Conservation (phyloP, 129 eudicot species). For the Scalesia atractyloides region DNA sequence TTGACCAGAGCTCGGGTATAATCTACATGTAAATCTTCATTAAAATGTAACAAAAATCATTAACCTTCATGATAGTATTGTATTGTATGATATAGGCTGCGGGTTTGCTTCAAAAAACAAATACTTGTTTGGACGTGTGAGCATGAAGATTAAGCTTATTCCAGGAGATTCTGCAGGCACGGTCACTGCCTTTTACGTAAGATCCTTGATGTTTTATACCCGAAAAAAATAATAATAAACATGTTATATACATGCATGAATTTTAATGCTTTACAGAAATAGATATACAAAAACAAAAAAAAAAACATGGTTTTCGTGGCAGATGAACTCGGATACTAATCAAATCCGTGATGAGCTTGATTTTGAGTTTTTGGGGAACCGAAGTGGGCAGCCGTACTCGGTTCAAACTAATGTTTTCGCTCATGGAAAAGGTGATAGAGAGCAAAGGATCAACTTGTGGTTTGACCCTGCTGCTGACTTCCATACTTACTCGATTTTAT, state of each 20-base stretch:
- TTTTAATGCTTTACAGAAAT: not conserved
- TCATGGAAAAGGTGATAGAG: conserved; percentile 83
- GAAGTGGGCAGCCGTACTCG: conserved; percentile 88
- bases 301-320: conserved; percentile 12
- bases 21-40: not conserved
- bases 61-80: not conserved
- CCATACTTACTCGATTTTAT: conserved; percentile 71
- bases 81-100: conserved; percentile 44
- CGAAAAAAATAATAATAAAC: not conserved
- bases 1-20: conserved; percentile 76
- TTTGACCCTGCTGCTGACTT: conserved; percentile 81
- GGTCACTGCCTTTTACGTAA: conserved; percentile 89
- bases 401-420: conserved; percentile 86
- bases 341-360: conserved; percentile 75
- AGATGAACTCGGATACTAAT: conserved; percentile 89
- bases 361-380: conserved; percentile 91
- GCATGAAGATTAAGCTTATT: conserved; percentile 89
- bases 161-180: conserved; percentile 99
- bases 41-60: not conserved
- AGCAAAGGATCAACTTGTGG: conserved; percentile 94
- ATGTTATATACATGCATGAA: not conserved
- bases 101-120: conserved; percentile 74
- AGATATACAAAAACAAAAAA: too few species aligned
- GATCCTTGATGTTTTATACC: conserved; percentile 19
- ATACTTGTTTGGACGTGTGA: conserved; percentile 78